Conservation (phyloP, 2,329 filamentous ascomycete species). For the Nemania sp. region DNA sequence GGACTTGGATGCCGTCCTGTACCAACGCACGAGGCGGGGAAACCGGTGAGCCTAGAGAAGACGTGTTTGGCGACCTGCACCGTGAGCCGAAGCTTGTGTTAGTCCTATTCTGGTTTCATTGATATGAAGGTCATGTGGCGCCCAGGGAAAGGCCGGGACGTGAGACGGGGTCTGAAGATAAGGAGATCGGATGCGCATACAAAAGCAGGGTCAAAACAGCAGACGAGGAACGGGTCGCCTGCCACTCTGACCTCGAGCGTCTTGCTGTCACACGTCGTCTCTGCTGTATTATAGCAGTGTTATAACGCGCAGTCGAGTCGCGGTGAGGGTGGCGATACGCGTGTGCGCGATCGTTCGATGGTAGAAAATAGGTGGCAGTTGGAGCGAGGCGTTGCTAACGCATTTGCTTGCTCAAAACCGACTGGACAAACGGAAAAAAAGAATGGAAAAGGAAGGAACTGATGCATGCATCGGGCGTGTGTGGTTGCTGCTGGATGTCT, state of each 20-base stretch:
- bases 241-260: slow-evolving; percentile 29
- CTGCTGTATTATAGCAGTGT: slow-evolving; percentile 6
- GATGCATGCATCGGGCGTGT: slow-evolving; percentile 33
- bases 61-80: slow-evolving; percentile 56
- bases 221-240: slow-evolving; percentile 31
- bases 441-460: slow-evolving; percentile 30
- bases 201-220: slow-evolving; percentile 31
- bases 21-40: slow-evolving; percentile 62
- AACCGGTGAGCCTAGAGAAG: slow-evolving; percentile 51
- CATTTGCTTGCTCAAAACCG: slow-evolving; percentile 17
- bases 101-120: slow-evolving; percentile 14
- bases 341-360: slow-evolving; percentile 10
- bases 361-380: too few relatives aligned
- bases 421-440: slow-evolving; percentile 25
- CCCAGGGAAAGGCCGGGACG: too few relatives aligned
- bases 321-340: slow-evolving; percentile 12
- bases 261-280: slow-evolving; percentile 20
- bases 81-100: slow-evolving; percentile 17
- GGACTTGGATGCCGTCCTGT: slow-evolving; percentile 57
- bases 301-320: not conserved
- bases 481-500: slow-evolving; percentile 17
- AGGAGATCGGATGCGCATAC: slow-evolving; percentile 16
- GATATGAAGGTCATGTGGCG: too few relatives aligned
- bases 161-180: too few relatives aligned
- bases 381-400: too few relatives aligned